Conservation (phyloP, 805 yeast genomes). For the Huiozyma naganishii region DNA sequence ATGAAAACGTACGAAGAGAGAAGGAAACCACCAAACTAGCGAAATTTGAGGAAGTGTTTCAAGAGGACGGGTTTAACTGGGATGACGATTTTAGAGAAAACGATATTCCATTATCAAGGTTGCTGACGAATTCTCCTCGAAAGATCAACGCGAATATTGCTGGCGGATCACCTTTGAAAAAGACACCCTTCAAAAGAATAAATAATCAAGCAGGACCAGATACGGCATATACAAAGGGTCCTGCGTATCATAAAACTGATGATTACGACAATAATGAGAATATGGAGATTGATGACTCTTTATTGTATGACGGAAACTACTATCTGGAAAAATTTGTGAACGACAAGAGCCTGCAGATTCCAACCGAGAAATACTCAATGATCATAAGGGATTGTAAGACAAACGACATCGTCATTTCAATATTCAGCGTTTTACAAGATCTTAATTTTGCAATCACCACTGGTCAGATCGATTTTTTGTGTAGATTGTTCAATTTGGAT, state of each 20-base stretch:
- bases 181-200: slow-evolving; percentile 1
- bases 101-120: slow-evolving; percentile 4
- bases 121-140: not conserved
- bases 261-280: not conserved
- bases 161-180: not conserved
- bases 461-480: no score
- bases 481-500: slow-evolving; percentile 15
- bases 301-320: slow-evolving; percentile 3
- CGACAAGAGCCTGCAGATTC: not conserved
- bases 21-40: not conserved
- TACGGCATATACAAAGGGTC: not conserved
- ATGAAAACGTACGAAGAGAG: slow-evolving; percentile 3
- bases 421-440: not conserved
- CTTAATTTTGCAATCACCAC: no score
- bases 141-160: not conserved
- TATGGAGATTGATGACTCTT: slow-evolving; percentile 2
- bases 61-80: slow-evolving; percentile 15
- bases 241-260: no score
- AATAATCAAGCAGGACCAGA: not conserved
- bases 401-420: slow-evolving; percentile 2
- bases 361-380: not conserved
- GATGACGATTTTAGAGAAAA: slow-evolving; percentile 22
- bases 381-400: slow-evolving; percentile 6
- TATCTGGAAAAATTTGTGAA: slow-evolving; percentile 2
- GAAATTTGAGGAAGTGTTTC: slow-evolving; percentile 1